Evolutionary conservation across 1,284 basidiomycete genomes (phyloP), one percentile per base, ranked within the genome.

Genomic region (Meripilus lineatus): DNA sequence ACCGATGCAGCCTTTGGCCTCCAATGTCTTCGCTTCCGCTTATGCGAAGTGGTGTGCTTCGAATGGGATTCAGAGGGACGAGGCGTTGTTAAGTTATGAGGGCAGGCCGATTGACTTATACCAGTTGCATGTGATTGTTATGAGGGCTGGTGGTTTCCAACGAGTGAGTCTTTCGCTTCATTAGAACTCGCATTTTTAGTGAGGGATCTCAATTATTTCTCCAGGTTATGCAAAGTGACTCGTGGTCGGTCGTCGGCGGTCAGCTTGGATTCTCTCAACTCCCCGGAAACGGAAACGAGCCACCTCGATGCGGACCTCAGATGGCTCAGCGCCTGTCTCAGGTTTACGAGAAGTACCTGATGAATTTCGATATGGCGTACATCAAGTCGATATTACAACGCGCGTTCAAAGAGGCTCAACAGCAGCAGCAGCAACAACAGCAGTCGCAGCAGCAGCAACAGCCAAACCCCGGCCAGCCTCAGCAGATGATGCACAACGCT

Each of bases 241-340:
- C 70, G 43, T 89, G 85, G 86, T 57, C 72, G 11, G 62, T 79
- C 36, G 75, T 89, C 47, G 85, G 75, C 10, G 84, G 70, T 11
- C 72, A 71, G 30, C 65, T 89, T 57, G 80, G 79, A 5, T 79
- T 81, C 52, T 69, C 79, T 2, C 68, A 77, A 40, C 80, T 85
- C 48, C 75, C 77, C 3, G 79, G 70, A 2, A 74, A 61, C 8
- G 75, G 75, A 3, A 57, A 63, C 2, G 75, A 82, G 47, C 80
- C 81, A 7, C 66, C 74, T 2, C 77, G 72, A 48, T 72, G 72
- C 14, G 78, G 75, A 3, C 82, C 82, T 4, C 76, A 58, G 13
- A 67, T 77, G 26, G 84, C 81, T 0, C 70, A 74, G 36, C 76
- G 76, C 14, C 62, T 89, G 6, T 70, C 72, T 2, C 69, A 75